Evolutionary conservation across 257 asterid species (phyloP), one percentile per base, ranked within the genome.

Genomic region (Craterostigma plantagineum): DNA sequence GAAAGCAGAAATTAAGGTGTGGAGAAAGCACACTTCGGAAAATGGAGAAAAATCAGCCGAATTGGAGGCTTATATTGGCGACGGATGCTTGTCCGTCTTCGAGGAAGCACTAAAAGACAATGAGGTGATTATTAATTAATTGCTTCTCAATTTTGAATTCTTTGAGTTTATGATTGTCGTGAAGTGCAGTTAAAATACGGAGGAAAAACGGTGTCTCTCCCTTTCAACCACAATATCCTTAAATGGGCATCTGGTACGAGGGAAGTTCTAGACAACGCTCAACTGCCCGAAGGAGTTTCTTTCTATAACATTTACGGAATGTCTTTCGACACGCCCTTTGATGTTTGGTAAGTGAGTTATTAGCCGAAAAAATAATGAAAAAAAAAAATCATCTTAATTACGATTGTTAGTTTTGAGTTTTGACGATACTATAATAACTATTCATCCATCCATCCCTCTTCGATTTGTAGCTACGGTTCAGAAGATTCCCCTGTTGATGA

Each of bases 301-400:
- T 81, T 81, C 71, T 85, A 81, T 67, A 85, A 66, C 80, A 75
- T 85, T 54, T 81, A 75, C 8, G 96, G 96, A 57, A 85, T 78
- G 60, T 67, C 81, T 23, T 56, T 49, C 27, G 96, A 77, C 60
- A 85, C 92, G 1, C 94, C 96, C 42, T 73, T 75, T 27, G 96
- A 85, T 60, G 86, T 81, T 59, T 64, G 96, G 94, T 85, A 62
- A 7, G 85, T 42, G 16, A 35, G 61, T 41, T 7, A 16, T 34
- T 15, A 51, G 11, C 50, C 42, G n/a, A n/a, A n/a, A n/a, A n/a
- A 23, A 23, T 2, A 23, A 23, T 2, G 6, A 23, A 23, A 2
- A 23, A 23, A 23, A 23, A 2, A 23, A 23, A 23, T 23, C 30
- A 23, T 23, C 30, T 6, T 2, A 23, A 23, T 23, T 23, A 23